Conservation (phyloP, 192 early-diverging fungal species). For the Rhizophagus sp. region DNA sequence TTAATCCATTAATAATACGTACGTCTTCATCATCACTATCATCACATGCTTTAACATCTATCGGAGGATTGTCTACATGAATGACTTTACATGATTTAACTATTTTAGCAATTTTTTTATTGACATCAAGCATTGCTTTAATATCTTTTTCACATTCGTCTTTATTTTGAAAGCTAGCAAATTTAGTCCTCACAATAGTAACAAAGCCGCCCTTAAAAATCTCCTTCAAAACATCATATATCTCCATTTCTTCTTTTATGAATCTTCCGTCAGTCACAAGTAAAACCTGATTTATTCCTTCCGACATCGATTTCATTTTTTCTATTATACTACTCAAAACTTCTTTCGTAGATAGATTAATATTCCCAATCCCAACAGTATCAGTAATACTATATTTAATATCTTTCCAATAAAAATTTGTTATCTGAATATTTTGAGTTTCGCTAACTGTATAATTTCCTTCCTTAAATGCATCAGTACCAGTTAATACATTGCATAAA, state of each 20-base stretch:
- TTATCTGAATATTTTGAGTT: neutral
- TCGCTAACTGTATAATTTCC: neutral
- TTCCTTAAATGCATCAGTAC: neutral
- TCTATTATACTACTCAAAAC: no score
- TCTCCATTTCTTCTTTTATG: neutral
- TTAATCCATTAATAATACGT: no score
- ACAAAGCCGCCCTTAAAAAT: neutral
- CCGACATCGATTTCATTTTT: no score
- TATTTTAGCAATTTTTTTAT: neutral
- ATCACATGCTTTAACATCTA: neutral
- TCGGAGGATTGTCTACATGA: conserved; percentile 11
- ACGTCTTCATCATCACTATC: no score
- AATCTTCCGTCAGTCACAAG: neutral
- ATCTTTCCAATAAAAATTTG: neutral
- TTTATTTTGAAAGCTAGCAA: neutral
- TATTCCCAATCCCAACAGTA: conserved; percentile 1
- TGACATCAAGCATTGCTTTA: neutral
- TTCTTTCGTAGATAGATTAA: neutral
- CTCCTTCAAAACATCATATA: neutral
- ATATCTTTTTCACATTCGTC: neutral
- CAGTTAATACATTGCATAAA: conserved; percentile 13
- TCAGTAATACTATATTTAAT: neutral
- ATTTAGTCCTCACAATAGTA: neutral
- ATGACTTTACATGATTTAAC: neutral
- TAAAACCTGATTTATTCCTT: neutral